Base-by-base conservation (phyloP, 2,329 filamentous ascomycete genomes). In the Diaporthe citrichinensis region DNA sequence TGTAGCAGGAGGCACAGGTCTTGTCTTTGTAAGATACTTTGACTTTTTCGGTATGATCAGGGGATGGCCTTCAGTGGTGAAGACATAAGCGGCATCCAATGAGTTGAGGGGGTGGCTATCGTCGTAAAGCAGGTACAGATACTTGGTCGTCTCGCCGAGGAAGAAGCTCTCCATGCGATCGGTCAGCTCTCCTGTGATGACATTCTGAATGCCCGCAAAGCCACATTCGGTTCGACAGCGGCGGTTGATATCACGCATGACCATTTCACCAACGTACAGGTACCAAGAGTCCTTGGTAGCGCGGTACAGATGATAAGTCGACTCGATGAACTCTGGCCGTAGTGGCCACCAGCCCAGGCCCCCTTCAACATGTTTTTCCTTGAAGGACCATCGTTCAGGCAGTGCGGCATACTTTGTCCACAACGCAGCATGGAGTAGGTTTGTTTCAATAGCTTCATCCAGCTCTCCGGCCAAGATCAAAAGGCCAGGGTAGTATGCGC, bases 101-200 rank as follows among this genome's bases (percentile, higher is more conserved):
- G 91, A 92, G 84, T 98, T 98, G 57, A 99, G 86, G 0, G 96
- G 95, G 84, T 98, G 97, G 20, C 92, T 89, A 6, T 92, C 90
- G 78, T 98, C 94, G 83, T 97, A 98, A 3, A 98, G 90, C 73
- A 99, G 87, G 83, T 97, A 98, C 77, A 99, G 88, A 83, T 99
- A 99, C 84, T 98, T 98, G 59, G 95, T 93, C 1, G 97, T 99
- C 84, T 99, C 97, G 20, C 97, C 96, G 1, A 99, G 89, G 81
- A 98, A 98, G 88, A 98, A 99, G 82, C 96, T 98, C 84, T 99
- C 97, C 97, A 98, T 98, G 46, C 97, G 93, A 82, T 99, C 96
- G 79, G 91, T 94, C 84, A 95, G 92, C 84, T 98, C 95, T 4
- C 96, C 96, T 7, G 91, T 94, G 46, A 93, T 87, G 12, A 96